Base-by-base conservation (phyloP, 1,284 basidiomycete species). In the Rugosomyces carneus region DNA sequence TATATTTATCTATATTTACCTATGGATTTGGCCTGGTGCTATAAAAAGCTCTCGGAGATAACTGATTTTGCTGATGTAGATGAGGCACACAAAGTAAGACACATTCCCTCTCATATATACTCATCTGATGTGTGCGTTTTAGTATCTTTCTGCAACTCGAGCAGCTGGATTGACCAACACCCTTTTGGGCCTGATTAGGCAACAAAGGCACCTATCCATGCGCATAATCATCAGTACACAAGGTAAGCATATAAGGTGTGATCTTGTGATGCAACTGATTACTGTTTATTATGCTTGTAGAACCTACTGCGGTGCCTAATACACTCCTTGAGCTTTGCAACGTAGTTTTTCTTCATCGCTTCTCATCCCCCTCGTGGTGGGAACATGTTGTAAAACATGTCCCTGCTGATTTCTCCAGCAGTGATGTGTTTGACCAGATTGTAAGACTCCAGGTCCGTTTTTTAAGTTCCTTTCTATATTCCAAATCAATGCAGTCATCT, bases 281-380 rank as follows among this genome's bases (percentile, higher is more conserved):
- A 13, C 41, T 40, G 10, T 15, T 31, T 15, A 5, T 5, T 9
- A 19, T 4, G 49, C 31, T 37, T 36, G n/a, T 53, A 87, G 84
- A 88, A 50, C 84, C 84, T 0, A 87, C 84, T 0, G 76, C 84
- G 0, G 71, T 88, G 0, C 84, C 84, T 0, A 70, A 81, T 0
- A 76, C 81, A 0, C 62, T 88, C 1, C 69, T 87, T 3, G 84
- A 87, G 54, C 67, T 89, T 0, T 86, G 82, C 41, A 74, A 74
- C 0, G 66, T 86, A 0, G 65, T 78, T 0, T 73, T 88, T 9
- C 56, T 85, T 5, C 85, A 87, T 52, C 70, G 84, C 0, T 88
- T 88, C 60, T 84, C 82, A 0, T 86, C 84, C 0, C 80, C 81
- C 0, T 67, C 78, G 0, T 87, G 84, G 84, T 83, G 80, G 75